Evolutionary conservation across 202 grass and related monocot species (phyloP), one percentile per base, ranked within the genome.

Genomic region (Panicum virgatum): DNA sequence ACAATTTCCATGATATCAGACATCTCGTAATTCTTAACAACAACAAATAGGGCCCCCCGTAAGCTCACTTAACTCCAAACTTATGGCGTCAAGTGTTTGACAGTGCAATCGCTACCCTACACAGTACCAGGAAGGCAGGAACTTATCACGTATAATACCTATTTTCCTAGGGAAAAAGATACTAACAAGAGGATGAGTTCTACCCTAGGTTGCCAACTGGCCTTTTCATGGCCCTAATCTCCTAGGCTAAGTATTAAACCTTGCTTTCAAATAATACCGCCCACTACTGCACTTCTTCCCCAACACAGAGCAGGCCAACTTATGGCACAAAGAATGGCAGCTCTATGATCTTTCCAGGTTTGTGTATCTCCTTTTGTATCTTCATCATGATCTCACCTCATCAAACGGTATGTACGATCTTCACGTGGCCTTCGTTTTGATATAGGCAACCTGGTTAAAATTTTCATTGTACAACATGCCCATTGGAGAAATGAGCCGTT

Each of bases 401-500:
- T 36, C 34, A 50, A 66, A 34, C 29, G 30, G 62, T 51, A 51
- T 60, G 57, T 60, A 25, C 25, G 67, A 50, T 34, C 58, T 60
- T 81, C 91, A 97, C 18, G 78, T 76, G 12, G 83, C 73, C 79
- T 94, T 86, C 66, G 78, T 76, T 57, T 92, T 86, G 52, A 83
- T 64, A 52, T 87, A 70, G 62, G 88, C 81, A 51, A 34, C 59
- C 80, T 88, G 92, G 60, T 98, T 80, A 4, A 93, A 91, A 19
- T 89, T 92, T 82, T 93, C 77, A 2, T 91, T 93, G 65, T 89
- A 92, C 67, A 96, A 10, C 89, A 98, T 76, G 36, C 96, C 90
- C 34, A 27, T 82, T 59, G 68, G 82, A 85, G 92, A 98, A 68
- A 85, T 57, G 80, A 98, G 89, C 66, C 92, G 83, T 58, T 88